These are phyloP conservation scores for Ulmus americana DNA, from an alignment of 331 rosid species.

Conservation along the genomic window DNA sequence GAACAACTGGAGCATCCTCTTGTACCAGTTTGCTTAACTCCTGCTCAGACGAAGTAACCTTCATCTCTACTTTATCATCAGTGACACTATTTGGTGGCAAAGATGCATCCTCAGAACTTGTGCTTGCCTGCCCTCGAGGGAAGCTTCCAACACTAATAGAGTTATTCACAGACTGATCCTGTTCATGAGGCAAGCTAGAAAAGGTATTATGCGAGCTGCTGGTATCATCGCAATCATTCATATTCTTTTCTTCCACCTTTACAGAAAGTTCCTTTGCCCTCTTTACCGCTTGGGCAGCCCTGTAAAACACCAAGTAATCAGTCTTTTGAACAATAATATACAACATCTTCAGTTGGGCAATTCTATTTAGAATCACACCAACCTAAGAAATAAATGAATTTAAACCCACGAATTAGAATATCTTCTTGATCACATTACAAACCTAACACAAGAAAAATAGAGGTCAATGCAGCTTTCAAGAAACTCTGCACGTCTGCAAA, in stretches of 20 bases:
- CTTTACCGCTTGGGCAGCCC: constrained; percentile 94
- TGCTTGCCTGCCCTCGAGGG: constrained; percentile 78
- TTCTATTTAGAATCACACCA: background rate
- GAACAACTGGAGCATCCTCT: constrained; percentile 45
- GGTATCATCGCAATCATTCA: constrained; percentile 72
- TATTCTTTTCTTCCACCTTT: constrained; percentile 64
- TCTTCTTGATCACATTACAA: constrained; percentile 23
- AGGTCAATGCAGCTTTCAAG: constrained; percentile 93
- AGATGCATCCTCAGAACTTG: constrained; percentile 78
- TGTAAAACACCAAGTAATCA: constrained; percentile 34
- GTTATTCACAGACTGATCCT: constrained; percentile 72
- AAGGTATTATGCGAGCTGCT: constrained; percentile 86
- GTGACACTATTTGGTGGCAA: constrained; percentile 30
- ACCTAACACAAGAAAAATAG: constrained; percentile 97
- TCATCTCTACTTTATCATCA: constrained; percentile 45
- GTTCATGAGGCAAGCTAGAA: constrained; percentile 82
- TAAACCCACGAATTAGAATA: constrained; percentile 2
- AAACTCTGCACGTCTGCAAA: constrained; percentile 86
- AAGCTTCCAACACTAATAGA: constrained; percentile 93
- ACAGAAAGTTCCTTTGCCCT: constrained; percentile 90
- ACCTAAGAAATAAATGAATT: constrained; percentile 9
- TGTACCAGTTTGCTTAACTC: constrained; percentile 40
- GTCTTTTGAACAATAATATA: constrained; percentile 15
- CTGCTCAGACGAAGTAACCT: constrained; percentile 30
- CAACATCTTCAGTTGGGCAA: constrained; percentile 13